Conservation (phyloP, 164 flowering plant genomes). For the Magnolia sinica region DNA sequence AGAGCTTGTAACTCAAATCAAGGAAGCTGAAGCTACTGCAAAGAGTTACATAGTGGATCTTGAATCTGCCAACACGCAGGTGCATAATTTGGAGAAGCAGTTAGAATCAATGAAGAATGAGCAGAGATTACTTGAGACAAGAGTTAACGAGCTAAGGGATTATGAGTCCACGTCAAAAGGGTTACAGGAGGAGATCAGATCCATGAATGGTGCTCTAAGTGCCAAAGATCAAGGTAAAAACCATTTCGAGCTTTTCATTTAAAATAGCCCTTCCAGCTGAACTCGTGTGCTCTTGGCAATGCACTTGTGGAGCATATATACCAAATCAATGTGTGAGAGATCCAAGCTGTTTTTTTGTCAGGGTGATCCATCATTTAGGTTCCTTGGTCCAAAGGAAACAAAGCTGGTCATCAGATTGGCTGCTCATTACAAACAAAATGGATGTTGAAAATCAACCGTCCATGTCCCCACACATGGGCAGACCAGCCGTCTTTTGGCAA, state of each 20-base stretch:
- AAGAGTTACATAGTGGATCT: constrained; percentile 47
- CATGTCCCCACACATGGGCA: too few species aligned
- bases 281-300: neutral
- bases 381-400: too few species aligned
- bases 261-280: neutral
- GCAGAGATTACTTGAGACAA: constrained; percentile 38
- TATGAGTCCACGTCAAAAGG: constrained; percentile 37
- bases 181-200: constrained; percentile 47
- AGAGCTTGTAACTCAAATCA: constrained; percentile 83
- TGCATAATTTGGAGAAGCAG: constrained; percentile 47
- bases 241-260: constrained; percentile 1
- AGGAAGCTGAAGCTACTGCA: constrained; percentile 74
- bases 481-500: too few species aligned
- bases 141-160: constrained; percentile 46
- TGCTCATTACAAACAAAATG: too few species aligned
- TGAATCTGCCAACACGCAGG: constrained; percentile 42
- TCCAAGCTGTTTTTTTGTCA: too few species aligned
- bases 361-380: too few species aligned
- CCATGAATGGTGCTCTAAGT: constrained; percentile 48
- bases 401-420: too few species aligned
- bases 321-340: too few species aligned
- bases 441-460: too few species aligned
- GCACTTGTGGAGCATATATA: neutral
- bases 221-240: constrained; percentile 84
- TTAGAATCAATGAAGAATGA: constrained; percentile 46